Percentiles rank a stretch among this genome's conserved stretches.
Evolutionary conservation across 2,329 filamentous ascomycete species (phyloP).

Genomic region (Parascedosporium putredinis): DNA sequence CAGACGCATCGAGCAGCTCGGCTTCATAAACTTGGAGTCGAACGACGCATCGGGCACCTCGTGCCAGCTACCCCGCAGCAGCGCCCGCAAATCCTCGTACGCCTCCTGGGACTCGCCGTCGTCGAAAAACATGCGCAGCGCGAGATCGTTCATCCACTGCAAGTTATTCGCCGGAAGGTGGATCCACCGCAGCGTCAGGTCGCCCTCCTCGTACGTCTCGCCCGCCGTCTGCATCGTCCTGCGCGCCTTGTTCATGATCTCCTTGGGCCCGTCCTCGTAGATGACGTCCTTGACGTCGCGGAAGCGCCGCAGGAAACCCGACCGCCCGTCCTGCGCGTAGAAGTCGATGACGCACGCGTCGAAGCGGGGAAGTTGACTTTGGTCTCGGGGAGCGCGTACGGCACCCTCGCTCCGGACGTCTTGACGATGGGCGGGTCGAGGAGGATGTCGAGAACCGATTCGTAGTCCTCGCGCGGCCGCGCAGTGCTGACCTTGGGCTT

Average conservation of each 20-base stretch:
- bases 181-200: neutral
- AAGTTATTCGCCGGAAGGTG: constrained; percentile 5
- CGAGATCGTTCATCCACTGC: constrained; percentile 1
- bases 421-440: neutral
- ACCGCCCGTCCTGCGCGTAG: neutral
- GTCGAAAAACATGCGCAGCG: neutral
- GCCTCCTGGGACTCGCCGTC: neutral
- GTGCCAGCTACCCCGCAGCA: constrained; percentile 1
- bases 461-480: neutral
- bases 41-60: constrained; percentile 4
- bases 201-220: neutral
- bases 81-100: neutral
- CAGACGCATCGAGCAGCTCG: constrained; percentile 1
- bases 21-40: constrained; percentile 2
- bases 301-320: neutral
- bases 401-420: neutral
- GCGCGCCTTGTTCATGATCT: neutral
- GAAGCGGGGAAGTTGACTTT: neutral
- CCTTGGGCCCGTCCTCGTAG: neutral
- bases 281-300: neutral
- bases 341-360: neutral
- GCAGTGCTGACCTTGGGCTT: neutral
- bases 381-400: neutral
- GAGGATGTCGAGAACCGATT: neutral
- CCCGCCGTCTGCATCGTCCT: neutral